A percentile compares a stretch with the other conserved stretches of the same genome.
These are phyloP conservation scores for Malus hybrid DNA, from an alignment of 331 rosid species.

Conservation along the genomic window DNA sequence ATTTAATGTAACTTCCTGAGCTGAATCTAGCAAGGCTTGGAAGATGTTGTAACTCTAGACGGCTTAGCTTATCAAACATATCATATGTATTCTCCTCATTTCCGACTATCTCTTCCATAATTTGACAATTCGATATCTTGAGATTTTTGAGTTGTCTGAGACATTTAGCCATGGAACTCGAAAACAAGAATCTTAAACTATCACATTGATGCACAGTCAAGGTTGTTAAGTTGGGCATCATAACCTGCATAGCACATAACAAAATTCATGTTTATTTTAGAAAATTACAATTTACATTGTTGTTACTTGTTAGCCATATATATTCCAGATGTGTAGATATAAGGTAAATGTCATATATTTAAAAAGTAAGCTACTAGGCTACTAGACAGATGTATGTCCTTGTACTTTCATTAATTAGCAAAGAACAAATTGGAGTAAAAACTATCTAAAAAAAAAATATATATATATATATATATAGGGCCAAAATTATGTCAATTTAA, in stretches of 20 bases:
- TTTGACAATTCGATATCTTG: neutral
- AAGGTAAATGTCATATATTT: too few relatives aligned
- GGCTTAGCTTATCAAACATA: neutral
- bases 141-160: neutral
- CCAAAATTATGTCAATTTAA: too few relatives aligned
- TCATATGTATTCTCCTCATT: neutral
- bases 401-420: too few relatives aligned
- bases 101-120: neutral
- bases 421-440: too few relatives aligned
- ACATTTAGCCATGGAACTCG: neutral
- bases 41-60: neutral
- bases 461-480: neutral
- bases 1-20: neutral
- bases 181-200: too few relatives aligned
- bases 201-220: too few relatives aligned
- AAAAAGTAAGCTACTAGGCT: too few relatives aligned
- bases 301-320: neutral
- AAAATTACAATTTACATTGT: neutral
- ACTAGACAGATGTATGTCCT: too few relatives aligned
- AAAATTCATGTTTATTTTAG: neutral
- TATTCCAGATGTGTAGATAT: neutral
- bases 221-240: too few relatives aligned
- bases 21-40: neutral
- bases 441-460: too few relatives aligned
- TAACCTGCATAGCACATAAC: neutral